phyloP scores from a whole-genome alignment of 1,284 basidiomycete genomes.

The Heterobasidion annosum region DNA sequence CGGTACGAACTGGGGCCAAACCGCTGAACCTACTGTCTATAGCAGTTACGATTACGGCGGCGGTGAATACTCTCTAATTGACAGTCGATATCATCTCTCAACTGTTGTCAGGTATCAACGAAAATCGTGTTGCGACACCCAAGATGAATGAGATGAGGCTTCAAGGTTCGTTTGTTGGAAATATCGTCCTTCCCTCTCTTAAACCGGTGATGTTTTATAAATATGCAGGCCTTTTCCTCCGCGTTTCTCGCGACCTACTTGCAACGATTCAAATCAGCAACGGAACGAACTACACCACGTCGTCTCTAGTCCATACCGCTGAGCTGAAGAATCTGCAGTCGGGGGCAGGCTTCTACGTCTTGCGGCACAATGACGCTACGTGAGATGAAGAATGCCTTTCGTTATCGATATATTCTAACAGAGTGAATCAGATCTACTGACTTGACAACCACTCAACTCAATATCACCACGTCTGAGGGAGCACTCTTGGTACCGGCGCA shows the following conservation, averaged over 20 bases:
- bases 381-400: constrained; percentile 13
- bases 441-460: constrained; percentile 28
- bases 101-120: constrained; percentile 31
- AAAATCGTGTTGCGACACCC: constrained; percentile 35
- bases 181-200: background rate
- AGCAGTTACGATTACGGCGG: constrained; percentile 43
- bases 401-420: background rate
- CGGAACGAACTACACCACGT: constrained; percentile 37
- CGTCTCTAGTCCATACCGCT: constrained; percentile 33
- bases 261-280: constrained; percentile 30
- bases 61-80: constrained; percentile 18
- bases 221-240: constrained; percentile 33
- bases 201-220: background rate
- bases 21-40: constrained; percentile 35
- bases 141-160: constrained; percentile 51
- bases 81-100: background rate
- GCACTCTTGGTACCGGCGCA: constrained; percentile 26
- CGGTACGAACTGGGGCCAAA: constrained; percentile 44
- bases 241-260: constrained; percentile 36
- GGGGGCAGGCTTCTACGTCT: constrained; percentile 40
- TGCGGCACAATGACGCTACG: constrained; percentile 37
- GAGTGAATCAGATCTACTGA: constrained; percentile 24
- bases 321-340: constrained; percentile 37
- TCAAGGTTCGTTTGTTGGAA: constrained; percentile 24
- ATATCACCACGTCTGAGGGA: constrained; percentile 32